Evolutionary conservation across 1,284 basidiomycete species (phyloP).

Genomic region (Sanguinoderma infundibulare): DNA sequence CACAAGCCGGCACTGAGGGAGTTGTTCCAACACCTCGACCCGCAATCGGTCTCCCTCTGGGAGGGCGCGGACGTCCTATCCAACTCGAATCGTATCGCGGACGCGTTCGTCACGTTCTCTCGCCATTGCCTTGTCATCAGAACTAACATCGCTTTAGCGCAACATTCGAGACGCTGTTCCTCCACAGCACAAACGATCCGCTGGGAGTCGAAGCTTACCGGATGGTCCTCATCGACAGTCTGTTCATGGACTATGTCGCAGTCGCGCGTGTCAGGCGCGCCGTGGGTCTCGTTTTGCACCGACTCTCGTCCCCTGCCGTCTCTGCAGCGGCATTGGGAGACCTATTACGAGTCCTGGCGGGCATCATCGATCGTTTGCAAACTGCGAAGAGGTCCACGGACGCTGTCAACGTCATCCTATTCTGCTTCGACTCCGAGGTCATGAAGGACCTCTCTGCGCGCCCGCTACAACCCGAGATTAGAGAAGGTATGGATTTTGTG

Average conservation of each 20-base stretch:
- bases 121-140: background rate
- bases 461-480: constrained; percentile 26
- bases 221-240: constrained; percentile 34
- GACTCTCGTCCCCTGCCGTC: constrained; percentile 30
- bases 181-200: constrained; percentile 39
- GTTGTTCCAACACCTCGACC: constrained; percentile 51
- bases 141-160: constrained; percentile 35
- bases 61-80: constrained; percentile 26
- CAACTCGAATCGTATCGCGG: background rate
- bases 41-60: constrained; percentile 42
- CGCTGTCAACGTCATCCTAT: constrained; percentile 1
- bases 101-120: constrained; percentile 15
- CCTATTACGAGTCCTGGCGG: constrained; percentile 22
- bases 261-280: constrained; percentile 40
- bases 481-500: constrained; percentile 37
- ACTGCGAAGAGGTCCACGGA: background rate
- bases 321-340: background rate
- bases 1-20: constrained; percentile 47
- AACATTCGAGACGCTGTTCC: constrained; percentile 49
- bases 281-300: constrained; percentile 44
- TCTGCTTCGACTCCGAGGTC: constrained; percentile 18
- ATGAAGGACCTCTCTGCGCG: constrained; percentile 13
- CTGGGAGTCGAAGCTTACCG: constrained; percentile 30
- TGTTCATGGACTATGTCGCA: constrained; percentile 33
- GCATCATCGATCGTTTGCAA: constrained; percentile 8